These are phyloP conservation scores for Fusarium heterosporum DNA, from an alignment of 2,329 filamentous ascomycete species.

Conservation along the genomic window DNA sequence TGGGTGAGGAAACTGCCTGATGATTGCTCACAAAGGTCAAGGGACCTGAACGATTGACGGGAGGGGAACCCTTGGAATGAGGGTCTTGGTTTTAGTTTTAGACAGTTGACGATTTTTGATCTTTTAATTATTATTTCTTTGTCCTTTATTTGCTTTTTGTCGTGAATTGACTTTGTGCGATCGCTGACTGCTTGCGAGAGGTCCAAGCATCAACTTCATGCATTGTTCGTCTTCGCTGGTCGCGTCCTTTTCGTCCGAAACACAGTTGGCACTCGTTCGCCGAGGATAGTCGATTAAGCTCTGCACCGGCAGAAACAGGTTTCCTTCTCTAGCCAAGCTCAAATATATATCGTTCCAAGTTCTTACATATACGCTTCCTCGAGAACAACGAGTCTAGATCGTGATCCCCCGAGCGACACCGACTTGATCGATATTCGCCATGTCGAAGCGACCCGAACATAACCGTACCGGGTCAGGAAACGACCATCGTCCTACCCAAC, in stretches of 20 bases:
- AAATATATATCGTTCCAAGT: background rate
- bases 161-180: conserved; percentile 12
- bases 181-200: conserved; percentile 10
- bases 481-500: conserved; percentile 57
- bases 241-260: conserved; percentile 20
- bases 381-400: background rate
- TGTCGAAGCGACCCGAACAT: conserved; percentile 47
- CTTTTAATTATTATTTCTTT: background rate
- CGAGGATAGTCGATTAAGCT: conserved; percentile 1
- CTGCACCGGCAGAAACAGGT: conserved; percentile 5
- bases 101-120: conserved; percentile 22
- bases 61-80: conserved; percentile 30
- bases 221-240: conserved; percentile 24
- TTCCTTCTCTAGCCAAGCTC: conserved; percentile 8
- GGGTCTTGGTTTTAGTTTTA: conserved; percentile 14
- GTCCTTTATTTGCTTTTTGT: background rate
- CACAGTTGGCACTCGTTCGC: conserved; percentile 20
- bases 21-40: conserved; percentile 34
- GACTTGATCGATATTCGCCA: conserved; percentile 30
- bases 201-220: conserved; percentile 19
- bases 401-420: background rate
- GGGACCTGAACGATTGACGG: conserved; percentile 29
- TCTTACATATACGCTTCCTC: background rate
- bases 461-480: conserved; percentile 48
- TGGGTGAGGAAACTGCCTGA: conserved; percentile 36